A percentile compares a stretch with the other conserved stretches of the same genome.
phyloP scores from a whole-genome alignment of 75 land plant species.

The Cryptomeria japonica region DNA sequence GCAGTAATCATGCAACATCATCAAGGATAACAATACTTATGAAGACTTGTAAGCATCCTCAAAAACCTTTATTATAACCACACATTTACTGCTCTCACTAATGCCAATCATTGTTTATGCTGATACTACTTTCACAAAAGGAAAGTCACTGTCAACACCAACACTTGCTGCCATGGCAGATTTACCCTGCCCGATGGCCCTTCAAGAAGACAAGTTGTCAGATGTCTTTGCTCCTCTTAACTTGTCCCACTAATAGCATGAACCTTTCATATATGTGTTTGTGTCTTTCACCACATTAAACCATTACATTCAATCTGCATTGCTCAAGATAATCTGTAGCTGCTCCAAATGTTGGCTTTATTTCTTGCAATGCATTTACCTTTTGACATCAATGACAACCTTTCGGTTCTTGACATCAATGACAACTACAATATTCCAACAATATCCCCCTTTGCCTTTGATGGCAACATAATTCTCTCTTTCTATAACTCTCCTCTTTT shows the following conservation, averaged over 20 bases:
- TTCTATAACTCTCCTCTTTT: too few relatives aligned
- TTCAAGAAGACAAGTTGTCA: slow-evolving; percentile 88
- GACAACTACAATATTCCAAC: too few relatives aligned
- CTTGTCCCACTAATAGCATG: slow-evolving; percentile 90
- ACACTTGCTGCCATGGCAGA: slow-evolving; percentile 89
- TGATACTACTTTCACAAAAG: slow-evolving; percentile 92
- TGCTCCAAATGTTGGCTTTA: slow-evolving; percentile 95
- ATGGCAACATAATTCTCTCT: too few relatives aligned
- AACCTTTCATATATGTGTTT: slow-evolving; percentile 61
- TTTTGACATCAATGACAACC: too few relatives aligned
- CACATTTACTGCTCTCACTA: slow-evolving; percentile 79
- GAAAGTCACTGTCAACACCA: slow-evolving; percentile 92
- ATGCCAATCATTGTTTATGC: slow-evolving; percentile 90
- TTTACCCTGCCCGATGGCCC: slow-evolving; percentile 96
- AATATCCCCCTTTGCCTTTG: too few relatives aligned
- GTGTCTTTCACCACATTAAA: slow-evolving; percentile 77
- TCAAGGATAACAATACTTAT: slow-evolving; percentile 92
- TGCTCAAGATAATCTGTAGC: slow-evolving; percentile 89
- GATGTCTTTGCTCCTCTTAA: slow-evolving; percentile 78
- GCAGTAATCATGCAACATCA: slow-evolving; percentile 90
- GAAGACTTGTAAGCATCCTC: slow-evolving; percentile 99
- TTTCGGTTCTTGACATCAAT: too few relatives aligned
- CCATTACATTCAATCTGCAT: slow-evolving; percentile 83
- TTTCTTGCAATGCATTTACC: slow-evolving; percentile 77
- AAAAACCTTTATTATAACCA: slow-evolving; percentile 93